phyloP scores from a whole-genome alignment of 495 filamentous ascomycete genomes.

The Neurospora intermedia region DNA sequence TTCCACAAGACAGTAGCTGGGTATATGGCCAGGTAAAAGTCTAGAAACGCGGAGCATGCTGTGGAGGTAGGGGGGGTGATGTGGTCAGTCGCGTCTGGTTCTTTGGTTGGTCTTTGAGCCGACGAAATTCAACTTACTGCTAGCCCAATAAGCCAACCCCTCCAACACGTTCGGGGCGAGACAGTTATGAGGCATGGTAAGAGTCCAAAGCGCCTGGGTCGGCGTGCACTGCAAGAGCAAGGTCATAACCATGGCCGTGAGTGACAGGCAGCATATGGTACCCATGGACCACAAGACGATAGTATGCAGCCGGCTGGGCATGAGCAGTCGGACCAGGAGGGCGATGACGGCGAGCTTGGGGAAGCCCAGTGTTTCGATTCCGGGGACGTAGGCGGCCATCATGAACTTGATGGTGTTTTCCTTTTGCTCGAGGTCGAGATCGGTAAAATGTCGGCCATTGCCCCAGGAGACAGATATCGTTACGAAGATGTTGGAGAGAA shows the following conservation, averaged over 20 bases:
- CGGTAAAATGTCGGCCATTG: conserved; percentile 18
- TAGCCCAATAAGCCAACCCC: background rate
- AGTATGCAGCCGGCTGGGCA: conserved; percentile 16
- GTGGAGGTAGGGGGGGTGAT: background rate
- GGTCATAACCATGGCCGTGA: conserved; percentile 24
- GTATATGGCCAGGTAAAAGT: conserved; percentile 19
- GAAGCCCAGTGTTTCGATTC: conserved; percentile 30
- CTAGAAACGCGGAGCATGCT: conserved; percentile 11
- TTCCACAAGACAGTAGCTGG: conserved; percentile 8
- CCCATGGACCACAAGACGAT: conserved; percentile 27
- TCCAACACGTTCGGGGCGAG: background rate
- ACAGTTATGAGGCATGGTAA: conserved; percentile 10
- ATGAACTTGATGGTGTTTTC: conserved; percentile 22
- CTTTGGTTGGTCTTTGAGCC: background rate
- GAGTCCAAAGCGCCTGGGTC: conserved; percentile 30
- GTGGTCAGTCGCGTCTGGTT: background rate
- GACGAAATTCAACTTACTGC: background rate
- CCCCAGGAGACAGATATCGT: conserved; percentile 10
- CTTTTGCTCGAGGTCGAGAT: conserved; percentile 15
- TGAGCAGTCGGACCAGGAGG: conserved; percentile 31
- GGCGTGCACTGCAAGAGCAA: conserved; percentile 35
- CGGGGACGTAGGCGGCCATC: conserved; percentile 27
- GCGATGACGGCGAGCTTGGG: conserved; percentile 36
- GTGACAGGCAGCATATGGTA: conserved; percentile 16
- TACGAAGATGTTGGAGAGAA: conserved; percentile 5